These are phyloP conservation scores for Betula pendula DNA, from an alignment of 306 rosid genomes.

Conservation along the genomic window DNA sequence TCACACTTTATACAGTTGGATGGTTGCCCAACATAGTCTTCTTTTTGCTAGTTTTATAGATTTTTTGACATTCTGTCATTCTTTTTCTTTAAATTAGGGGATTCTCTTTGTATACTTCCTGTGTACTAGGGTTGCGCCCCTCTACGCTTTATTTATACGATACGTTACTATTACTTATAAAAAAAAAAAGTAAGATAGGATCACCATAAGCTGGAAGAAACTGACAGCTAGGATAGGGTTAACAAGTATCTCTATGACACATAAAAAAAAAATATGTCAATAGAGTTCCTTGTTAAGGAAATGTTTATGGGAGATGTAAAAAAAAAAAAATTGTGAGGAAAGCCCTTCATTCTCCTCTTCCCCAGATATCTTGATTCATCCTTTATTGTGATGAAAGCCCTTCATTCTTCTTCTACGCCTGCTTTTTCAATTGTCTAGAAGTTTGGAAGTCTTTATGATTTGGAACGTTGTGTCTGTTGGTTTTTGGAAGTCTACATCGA, in stretches of 20 bases:
- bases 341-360: not conserved
- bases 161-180: no score
- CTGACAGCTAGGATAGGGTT: not conserved
- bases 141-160: no score
- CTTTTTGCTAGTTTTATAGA: no score
- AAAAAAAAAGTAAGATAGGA: not conserved
- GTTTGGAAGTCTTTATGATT: not conserved
- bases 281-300: slow-evolving; percentile 1
- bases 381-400: not conserved
- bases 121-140: no score
- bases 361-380: not conserved
- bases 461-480: not conserved
- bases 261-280: no score
- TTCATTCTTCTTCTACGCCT: not conserved
- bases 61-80: no score
- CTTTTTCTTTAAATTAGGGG: no score
- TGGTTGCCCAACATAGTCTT: no score
- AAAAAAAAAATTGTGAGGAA: not conserved
- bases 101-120: no score
- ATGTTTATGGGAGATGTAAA: not conserved
- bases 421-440: not conserved
- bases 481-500: no score
- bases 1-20: no score
- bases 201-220: not conserved
- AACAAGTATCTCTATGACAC: no score